Evolutionary conservation across 495 filamentous ascomycete genomes (phyloP).

Genomic region (Friedmanniomyces endolithicus): DNA sequence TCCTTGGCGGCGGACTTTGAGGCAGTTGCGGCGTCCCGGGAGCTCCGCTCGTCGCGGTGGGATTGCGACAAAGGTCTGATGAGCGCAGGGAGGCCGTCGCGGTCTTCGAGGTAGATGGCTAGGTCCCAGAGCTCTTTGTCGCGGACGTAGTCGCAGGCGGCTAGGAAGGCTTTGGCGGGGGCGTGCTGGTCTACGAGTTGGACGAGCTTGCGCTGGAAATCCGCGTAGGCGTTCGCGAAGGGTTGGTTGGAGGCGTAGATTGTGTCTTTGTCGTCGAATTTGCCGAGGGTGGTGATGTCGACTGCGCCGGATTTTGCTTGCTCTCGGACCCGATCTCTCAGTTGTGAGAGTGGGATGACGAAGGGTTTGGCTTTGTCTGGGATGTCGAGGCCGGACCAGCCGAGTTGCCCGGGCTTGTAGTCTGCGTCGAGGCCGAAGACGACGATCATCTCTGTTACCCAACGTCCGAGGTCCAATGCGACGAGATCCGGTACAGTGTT

Average conservation of each 20-base stretch:
- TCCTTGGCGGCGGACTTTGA: conserved; percentile 39
- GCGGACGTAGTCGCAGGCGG: conserved; percentile 67
- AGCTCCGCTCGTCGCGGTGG: conserved; percentile 57
- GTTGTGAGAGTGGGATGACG: conserved; percentile 25
- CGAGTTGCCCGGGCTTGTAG: conserved; percentile 43
- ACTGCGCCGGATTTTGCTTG: conserved; percentile 23
- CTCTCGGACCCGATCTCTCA: conserved; percentile 29
- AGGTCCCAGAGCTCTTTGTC: conserved; percentile 66
- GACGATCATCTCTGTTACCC: conserved; percentile 71
- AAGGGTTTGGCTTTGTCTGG: conserved; percentile 35
- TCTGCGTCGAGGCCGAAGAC: conserved; percentile 70
- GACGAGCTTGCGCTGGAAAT: conserved; percentile 26
- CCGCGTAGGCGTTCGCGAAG: conserved; percentile 25
- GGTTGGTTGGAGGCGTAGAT: conserved; percentile 17
- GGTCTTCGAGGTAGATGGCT: conserved; percentile 80
- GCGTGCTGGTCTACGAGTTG: conserved; percentile 22
- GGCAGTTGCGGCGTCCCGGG: conserved; percentile 37
- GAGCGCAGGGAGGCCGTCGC: conserved; percentile 55
- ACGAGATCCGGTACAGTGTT: conserved; percentile 27
- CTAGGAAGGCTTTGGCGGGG: conserved; percentile 26
- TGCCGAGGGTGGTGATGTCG: conserved; percentile 9
- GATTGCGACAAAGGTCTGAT: conserved; percentile 69
- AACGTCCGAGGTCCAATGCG: conserved; percentile 46
- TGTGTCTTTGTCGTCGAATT: conserved; percentile 12
- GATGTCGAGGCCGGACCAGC: conserved; percentile 68